Conservation (phyloP, 1,139 yeast genomes). For the Hansenula lynferdii region DNA sequence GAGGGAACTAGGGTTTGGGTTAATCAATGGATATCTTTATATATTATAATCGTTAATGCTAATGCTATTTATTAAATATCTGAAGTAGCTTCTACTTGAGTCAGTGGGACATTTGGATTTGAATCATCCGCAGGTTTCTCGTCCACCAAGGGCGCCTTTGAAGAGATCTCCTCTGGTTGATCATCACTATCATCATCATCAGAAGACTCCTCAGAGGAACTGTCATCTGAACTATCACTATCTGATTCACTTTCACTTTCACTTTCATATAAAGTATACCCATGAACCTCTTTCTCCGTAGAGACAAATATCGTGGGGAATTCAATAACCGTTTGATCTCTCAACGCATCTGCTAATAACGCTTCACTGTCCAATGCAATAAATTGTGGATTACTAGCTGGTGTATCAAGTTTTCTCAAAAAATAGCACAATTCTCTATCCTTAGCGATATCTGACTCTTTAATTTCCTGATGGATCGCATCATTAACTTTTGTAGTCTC, state of each 20-base stretch:
- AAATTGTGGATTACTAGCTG: slow-evolving; percentile 8
- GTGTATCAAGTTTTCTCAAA: slow-evolving; percentile 15
- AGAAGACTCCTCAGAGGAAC: too few relatives aligned
- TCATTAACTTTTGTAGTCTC: slow-evolving; percentile 14
- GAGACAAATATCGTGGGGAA: slow-evolving; percentile 66
- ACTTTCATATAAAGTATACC: slow-evolving; percentile 9
- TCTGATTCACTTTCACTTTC: slow-evolving; percentile 12
- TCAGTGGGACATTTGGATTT: too few relatives aligned
- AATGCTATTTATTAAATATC: slow-evolving; percentile 1
- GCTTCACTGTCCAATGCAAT: slow-evolving; percentile 11
- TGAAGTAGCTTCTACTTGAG: too few relatives aligned
- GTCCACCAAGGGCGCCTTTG: background rate
- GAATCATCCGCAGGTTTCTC: background rate
- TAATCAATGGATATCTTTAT: too few relatives aligned
- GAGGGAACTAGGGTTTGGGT: too few relatives aligned
- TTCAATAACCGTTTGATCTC: slow-evolving; percentile 62
- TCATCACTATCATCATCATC: too few relatives aligned
- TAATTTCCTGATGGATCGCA: slow-evolving; percentile 10
- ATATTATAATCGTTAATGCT: background rate
- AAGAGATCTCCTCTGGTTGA: slow-evolving; percentile 5
- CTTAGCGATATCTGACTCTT: slow-evolving; percentile 1
- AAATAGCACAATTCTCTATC: slow-evolving; percentile 7
- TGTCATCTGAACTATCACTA: slow-evolving; percentile 7
- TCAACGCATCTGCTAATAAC: slow-evolving; percentile 40
- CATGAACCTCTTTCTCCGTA: slow-evolving; percentile 14